Conservation (phyloP, 139 green algal species). For the Chlorella sp. region DNA sequence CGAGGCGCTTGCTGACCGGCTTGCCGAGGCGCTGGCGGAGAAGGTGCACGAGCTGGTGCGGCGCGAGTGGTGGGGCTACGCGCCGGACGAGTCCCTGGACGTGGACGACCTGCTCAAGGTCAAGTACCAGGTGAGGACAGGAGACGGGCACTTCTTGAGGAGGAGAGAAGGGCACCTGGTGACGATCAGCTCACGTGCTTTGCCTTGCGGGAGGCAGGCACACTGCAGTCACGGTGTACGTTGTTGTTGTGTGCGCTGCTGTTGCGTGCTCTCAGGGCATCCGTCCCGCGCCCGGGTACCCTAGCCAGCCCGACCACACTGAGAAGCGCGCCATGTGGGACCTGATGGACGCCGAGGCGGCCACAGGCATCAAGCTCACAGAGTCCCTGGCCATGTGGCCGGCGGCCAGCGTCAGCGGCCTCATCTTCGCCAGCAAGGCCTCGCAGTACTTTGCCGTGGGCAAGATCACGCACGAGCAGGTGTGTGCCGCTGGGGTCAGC, state of each 20-base stretch:
- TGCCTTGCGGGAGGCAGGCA: no score
- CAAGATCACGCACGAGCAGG: conserved; percentile 92
- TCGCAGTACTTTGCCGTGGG: conserved; percentile 96
- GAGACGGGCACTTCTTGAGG: not conserved
- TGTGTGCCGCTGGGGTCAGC: no score
- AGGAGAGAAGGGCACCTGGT: no score
- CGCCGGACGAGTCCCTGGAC: conserved; percentile 74
- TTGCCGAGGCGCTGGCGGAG: conserved; percentile 96
- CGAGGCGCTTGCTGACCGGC: conserved; percentile 92
- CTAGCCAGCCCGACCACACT: conserved; percentile 97
- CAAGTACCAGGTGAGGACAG: conserved; percentile 80
- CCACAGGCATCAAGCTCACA: conserved; percentile 84
- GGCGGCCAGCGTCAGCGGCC: conserved; percentile 83
- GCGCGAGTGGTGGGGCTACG: conserved; percentile 92
- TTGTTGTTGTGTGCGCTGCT: not conserved
- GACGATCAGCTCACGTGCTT: no score
- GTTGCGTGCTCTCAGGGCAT: conserved; percentile 77
- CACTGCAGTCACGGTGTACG: no score
- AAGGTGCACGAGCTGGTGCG: conserved; percentile 88
- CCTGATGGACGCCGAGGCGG: conserved; percentile 76
- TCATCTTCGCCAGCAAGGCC: conserved; percentile 88
- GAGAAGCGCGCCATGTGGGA: conserved; percentile 97
- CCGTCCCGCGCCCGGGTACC: conserved; percentile 95
- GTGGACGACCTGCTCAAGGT: conserved; percentile 97
- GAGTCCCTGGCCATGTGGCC: conserved; percentile 96